These are phyloP conservation scores for Udeniomyces megalosporus DNA, from an alignment of 768 basidiomycete species.

Conservation along the genomic window DNA sequence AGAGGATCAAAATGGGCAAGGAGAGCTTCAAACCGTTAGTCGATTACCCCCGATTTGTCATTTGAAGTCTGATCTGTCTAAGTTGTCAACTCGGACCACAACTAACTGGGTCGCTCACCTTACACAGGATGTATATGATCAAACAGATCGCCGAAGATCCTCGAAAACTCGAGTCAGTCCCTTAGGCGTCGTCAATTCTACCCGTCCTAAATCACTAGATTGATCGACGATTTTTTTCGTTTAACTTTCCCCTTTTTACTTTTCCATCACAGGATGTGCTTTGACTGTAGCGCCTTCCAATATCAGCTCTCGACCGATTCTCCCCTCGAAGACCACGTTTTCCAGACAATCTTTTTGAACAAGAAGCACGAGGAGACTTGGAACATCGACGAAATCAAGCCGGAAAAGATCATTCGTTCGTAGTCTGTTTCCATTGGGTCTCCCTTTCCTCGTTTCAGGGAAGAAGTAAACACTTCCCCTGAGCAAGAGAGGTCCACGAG, in stretches of 20 bases:
- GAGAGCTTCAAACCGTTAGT: constrained; percentile 30
- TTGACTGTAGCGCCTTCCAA: constrained; percentile 27
- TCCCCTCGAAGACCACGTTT: constrained; percentile 31
- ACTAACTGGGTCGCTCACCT: not conserved
- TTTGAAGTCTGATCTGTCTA: not conserved
- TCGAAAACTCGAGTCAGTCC: constrained; percentile 29
- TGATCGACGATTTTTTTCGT: no score
- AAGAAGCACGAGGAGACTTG: constrained; percentile 31
- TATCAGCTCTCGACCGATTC: constrained; percentile 26
- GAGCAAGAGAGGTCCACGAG: no score
- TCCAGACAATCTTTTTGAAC: constrained; percentile 34
- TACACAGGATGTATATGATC: constrained; percentile 32
- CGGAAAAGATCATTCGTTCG: constrained; percentile 30
- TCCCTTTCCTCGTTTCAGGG: no score
- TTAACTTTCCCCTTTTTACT: no score
- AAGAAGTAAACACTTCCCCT: no score
- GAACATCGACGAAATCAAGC: constrained; percentile 30
- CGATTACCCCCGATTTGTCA: not conserved
- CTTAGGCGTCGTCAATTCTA: no score
- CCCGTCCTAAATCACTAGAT: no score
- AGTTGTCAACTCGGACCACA: no score
- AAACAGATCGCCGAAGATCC: constrained; percentile 28
- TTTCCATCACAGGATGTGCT: no score
- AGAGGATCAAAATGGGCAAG: constrained; percentile 24
- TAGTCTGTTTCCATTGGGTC: not conserved